Evolutionary conservation across 768 basidiomycete species (phyloP), one percentile per base, ranked within the genome.

Genomic region (Suillus cothurnatus): DNA sequence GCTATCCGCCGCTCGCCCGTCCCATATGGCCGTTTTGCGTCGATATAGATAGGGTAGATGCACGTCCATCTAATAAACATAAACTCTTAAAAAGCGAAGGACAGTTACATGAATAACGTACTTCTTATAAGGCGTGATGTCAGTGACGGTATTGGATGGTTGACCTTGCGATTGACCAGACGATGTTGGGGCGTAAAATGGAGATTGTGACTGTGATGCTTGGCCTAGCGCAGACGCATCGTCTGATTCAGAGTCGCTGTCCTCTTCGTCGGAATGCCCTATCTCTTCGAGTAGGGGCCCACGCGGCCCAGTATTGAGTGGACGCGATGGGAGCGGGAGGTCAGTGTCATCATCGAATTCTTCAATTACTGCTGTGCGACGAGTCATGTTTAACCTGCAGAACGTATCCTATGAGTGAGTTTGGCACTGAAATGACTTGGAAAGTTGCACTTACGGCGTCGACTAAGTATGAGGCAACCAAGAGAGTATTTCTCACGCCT

Each of bases 341-440:
- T 97, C 95, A 15, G 93, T 94, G 72, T 97, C 95, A 80, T 97
- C 95, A 85, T 97, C 94, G 72, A 96, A 97, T 72, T 93, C 93
- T 66, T 86, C 87, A 66, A 87, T 83, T 67, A 88, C 81, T 67
- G 86, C 88, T 72, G 87, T 79, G 75, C 88, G 83, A 70, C 89
- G 89, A 68, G 89, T 87, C 91, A 93, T 93, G 71, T 66, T 73
- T 19, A 17, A 61, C 17, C 34, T n/a, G 23, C 15, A 23, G 28
- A 9, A 32, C 52, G 31, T 32, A n/a, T 55, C 21, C 21, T 34
- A 14, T 11, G 7, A 55, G 31, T 55, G 31, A 34, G 32, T n/a
- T 55, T 14, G 31, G 21, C 53, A 14, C 31, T 55, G 32, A 19
- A 19, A 26, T 26, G 23, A 5, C 3, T 39, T 38, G 17, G 57